phyloP scores from a whole-genome alignment of 2,329 filamentous ascomycete species.

The Gnomoniopsis smithogilvyi region DNA sequence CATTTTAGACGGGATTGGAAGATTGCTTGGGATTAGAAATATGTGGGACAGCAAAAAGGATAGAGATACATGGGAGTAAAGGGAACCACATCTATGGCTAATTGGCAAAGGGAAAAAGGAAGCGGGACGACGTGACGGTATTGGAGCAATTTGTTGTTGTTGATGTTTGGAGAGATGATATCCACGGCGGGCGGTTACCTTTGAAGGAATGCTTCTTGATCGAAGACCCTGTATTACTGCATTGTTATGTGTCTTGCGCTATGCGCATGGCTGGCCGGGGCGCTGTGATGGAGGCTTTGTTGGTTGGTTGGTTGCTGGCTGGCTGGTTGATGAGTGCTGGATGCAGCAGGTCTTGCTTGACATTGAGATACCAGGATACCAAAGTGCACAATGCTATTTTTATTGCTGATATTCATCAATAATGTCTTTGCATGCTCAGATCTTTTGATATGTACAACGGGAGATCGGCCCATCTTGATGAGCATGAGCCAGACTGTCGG shows the following conservation, averaged over 20 bases:
- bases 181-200: not conserved
- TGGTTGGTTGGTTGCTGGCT: not conserved
- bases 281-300: not conserved
- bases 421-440: not conserved
- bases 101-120: conserved; percentile 1
- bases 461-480: not conserved
- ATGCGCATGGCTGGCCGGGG: conserved; percentile 7
- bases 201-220: conserved; percentile 7
- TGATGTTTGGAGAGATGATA: not conserved
- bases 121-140: not conserved
- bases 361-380: not conserved
- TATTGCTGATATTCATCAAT: not conserved
- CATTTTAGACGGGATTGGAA: conserved; percentile 32
- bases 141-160: not conserved
- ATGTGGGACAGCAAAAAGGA: not conserved
- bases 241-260: not conserved
- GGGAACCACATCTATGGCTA: conserved; percentile 7
- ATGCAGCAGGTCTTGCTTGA: not conserved
- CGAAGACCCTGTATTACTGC: conserved; percentile 1
- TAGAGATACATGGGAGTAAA: not conserved
- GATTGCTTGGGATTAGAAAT: not conserved
- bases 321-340: not conserved
- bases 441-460: not conserved
- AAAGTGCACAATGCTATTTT: not conserved
- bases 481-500: not conserved